Evolutionary conservation across 768 basidiomycete species (phyloP), one percentile per base, ranked within the genome.

Genomic region (Gelatoporia subvermispora): DNA sequence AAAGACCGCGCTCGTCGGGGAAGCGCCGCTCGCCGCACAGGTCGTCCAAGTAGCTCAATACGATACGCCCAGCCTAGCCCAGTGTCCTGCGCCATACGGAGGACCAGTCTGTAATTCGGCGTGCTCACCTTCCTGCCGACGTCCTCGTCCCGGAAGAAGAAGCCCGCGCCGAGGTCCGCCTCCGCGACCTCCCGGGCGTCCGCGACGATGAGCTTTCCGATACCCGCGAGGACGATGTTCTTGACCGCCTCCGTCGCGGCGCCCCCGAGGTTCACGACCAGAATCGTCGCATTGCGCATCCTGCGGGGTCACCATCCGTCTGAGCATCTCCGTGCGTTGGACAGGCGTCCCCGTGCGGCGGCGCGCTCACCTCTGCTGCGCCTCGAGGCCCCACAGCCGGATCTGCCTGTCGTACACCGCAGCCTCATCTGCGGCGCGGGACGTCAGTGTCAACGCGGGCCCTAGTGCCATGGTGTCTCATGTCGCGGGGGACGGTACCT

Each of bases 321-420:
- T 24, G 35, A 17, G 13, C 40, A n/a, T 8, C 13, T 22, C 9
- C 9, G 28, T 28, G 15, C 7, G 22, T 34, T 17, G 25, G 7
- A 18, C 8, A 28, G n/a, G 24, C 17, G n/a, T 4, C 10, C n/a
- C 28, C 4, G 31, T 5, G 20, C 28, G 7, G 13, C 15, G n/a
- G 43, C 38, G 13, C 53, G 59, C 72, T 51, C 57, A 90, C 93
- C 87, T 79, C 69, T 96, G 92, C 65, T 99, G 96, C 31, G 96
- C 96, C 65, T 97, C 96, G 36, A 97, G 80, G 39, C 96, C 96
- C 96, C 96, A 99, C 57, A 97, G 70, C 24, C 95, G 82, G 72
- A 98, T 96, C 67, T 98, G 94, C 22, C 95, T 84, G 66, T 98
- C 96, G 66, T 98, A 96, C 21, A 96, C 77, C 13, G 88, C 90